Evolutionary conservation across 2,329 filamentous ascomycete species (phyloP), one percentile per base, ranked within the genome.

Genomic region (Cyphellophora europaea): DNA sequence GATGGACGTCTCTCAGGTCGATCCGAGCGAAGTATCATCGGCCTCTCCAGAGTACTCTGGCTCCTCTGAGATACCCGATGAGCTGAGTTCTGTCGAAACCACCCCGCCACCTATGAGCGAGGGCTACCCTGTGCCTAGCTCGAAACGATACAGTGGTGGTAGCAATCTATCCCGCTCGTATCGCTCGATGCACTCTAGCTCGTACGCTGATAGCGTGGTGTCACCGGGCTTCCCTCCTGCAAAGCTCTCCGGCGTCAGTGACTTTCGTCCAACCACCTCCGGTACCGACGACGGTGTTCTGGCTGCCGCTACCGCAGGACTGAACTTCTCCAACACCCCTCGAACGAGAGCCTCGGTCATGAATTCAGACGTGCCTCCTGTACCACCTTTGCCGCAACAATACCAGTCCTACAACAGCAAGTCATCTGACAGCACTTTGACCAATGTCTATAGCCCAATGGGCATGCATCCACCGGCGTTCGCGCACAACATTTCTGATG

Each of bases 251-350:
- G 91, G 83, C 56, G 77, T 78, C 43, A 32, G 30, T 32, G 82
- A 88, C 48, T 72, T 72, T 40, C 78, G 86, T 19, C 86, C 87
- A 17, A 73, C 74, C 19, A 93, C 87, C 2, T 87, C 85, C 5
- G 85, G 87, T 23, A 76, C 74, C 47, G 78, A 89, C 50, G 86
- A 93, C 45, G 88, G 93, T 53, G 81, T 78, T 30, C 85, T 93
- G 46, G 71, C 96, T 40, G 89, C 87, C 13, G 88, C 88, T 11
- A 88, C 89, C 3, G 85, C 95, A 32, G 85, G 91, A 49, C 69
- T 94, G 46, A 76, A 94, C 43, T 93, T 86, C 69, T 91, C 93
- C 57, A 79, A 80, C 46, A 95, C 87, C 31, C 78, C 83, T 41
- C 74, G 79, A 50, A 76, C 72, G 43, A 67, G 76, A 37, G 70